Conservation (phyloP, 2,329 filamentous ascomycete genomes). For the Hymenoscyphus repandus region DNA sequence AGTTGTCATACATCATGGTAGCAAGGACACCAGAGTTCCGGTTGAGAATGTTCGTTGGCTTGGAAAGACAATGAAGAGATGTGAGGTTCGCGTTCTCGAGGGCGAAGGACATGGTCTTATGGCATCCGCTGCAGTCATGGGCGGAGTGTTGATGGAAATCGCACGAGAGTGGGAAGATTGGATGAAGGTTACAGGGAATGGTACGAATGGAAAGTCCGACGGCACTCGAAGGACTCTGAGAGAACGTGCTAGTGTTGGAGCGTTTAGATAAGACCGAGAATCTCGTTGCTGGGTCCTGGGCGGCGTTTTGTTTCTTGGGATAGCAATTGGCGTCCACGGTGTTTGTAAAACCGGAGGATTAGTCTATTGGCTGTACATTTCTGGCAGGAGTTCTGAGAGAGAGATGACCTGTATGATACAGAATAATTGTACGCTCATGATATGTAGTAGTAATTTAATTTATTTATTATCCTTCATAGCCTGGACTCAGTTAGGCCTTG, state of each 20-base stretch:
- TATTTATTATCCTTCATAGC: too few species aligned
- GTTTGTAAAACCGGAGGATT: too few species aligned
- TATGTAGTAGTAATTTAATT: too few species aligned
- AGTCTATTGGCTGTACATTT: too few species aligned
- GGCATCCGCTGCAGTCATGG: conserved; percentile 92
- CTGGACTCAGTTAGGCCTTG: too few species aligned
- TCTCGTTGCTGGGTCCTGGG: too few species aligned
- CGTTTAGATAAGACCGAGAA: conserved; percentile 23
- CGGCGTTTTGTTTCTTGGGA: too few species aligned
- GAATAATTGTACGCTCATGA: too few species aligned
- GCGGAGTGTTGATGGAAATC: conserved; percentile 89
- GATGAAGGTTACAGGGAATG: conserved; percentile 54
- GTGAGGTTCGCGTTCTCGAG: conserved; percentile 84
- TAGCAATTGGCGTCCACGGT: too few species aligned
- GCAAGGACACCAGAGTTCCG: conserved; percentile 82
- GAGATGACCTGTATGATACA: too few species aligned
- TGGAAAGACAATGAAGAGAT: conserved; percentile 86
- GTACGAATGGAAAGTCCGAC: conserved; percentile 22
- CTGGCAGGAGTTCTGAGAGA: too few species aligned
- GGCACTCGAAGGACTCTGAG: conserved; percentile 22
- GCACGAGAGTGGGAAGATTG: conserved; percentile 90
- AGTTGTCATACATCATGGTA: conserved; percentile 92
- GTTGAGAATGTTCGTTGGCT: conserved; percentile 95
- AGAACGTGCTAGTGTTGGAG: conserved; percentile 29
- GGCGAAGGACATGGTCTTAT: conserved; percentile 93